Evolutionary conservation across 1,284 basidiomycete species (phyloP), one percentile per base, ranked within the genome.

Genomic region (Fomitopsis schrenkii): DNA sequence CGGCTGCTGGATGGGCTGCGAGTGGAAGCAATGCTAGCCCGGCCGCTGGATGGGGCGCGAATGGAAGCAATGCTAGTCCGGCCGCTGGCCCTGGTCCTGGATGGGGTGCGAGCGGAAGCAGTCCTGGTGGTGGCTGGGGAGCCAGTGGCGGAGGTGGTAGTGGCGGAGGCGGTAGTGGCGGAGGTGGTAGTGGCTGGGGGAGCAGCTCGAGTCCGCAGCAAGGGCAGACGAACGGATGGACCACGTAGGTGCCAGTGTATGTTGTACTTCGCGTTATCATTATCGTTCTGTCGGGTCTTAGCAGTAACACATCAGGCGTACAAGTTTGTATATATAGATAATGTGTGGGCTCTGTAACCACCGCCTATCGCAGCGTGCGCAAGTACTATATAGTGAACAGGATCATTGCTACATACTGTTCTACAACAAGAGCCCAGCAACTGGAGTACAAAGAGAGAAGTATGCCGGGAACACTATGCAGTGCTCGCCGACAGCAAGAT

Each of bases 221-320:
- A 33, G 53, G 28, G 22, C 44, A 46, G n/a, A 40, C 45, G 55
- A 57, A 61, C 28, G 59, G 59, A 22, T 61, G 59, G 59, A 57
- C 52, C 19, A 52, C 55, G 22, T 61, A 59, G 33, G n/a, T 19
- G 12, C 19, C 22, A 22, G 22, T 22, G 22, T 22, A 22, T 22
- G 22, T 22, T 22, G 22, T 22, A 22, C 22, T 22, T 22, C 22
- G 22, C 22, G 22, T 33, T 33, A 33, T 33, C 30, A 33, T 3
- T 33, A 33, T 33, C 8, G 30, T 33, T 22, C 22, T 22, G 22
- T 22, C 22, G 22, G 22, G 22, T 22, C 22, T 22, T 22, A 22
- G 22, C 22, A 22, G 22, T 22, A 22, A 22, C 22, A 22, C 22
- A 22, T 22, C 22, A 22, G 2, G 22, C 22, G 22, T 22, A 22